Base-by-base conservation (phyloP, 805 yeast genomes). In the Jamesozyma hellenica region DNA sequence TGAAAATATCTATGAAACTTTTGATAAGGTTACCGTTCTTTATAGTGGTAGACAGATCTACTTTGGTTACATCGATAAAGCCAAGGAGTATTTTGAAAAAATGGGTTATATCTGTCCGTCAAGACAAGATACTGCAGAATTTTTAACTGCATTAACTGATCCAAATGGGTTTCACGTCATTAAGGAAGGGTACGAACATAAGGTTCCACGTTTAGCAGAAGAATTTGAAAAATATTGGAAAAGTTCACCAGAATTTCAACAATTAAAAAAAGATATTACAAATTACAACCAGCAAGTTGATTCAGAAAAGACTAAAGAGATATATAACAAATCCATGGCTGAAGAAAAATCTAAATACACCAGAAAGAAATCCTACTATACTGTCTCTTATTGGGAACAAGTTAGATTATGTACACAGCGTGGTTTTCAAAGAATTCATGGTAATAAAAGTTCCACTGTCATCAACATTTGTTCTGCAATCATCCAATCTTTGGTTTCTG, bases 41-140 rank as follows among this genome's bases (percentile, higher is more conserved):
- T 77, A 79, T 53, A 66, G 65, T 41, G 84, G 84, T 47, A 67
- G 69, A 51, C 83, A 77, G 53, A 68, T 78, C 34, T 79, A 58
- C 51, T 78, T 68, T 49, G 84, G 84, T 38, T 71, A 72, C 21
- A 69, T 73, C 18, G 51, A 52, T 17, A 62, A 65, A 33, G 83
- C 81, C 15, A 74, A 68, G 50, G 68, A 60, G 12, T 79, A 66
- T 50, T 79, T 79, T 52, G 53, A 65, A 42, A 61, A 63, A 16
- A 74, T 78, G 82, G 85, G 85, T 31, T 79, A 65, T 64, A 63
- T 67, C 19, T 76, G 79, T 52, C 75, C 77, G 35, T 63, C 66
- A 38, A 72, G 84, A 66, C 78, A 75, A 67, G 74, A 82, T 4
- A 75, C 83, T 36, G 75, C 82, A 7, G 85, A 79, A 54, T 79